A percentile compares a stretch with the other conserved stretches of the same genome.
Conservation (phyloP, 768 basidiomycete species). For the Rhodotorula toruloides region DNA sequence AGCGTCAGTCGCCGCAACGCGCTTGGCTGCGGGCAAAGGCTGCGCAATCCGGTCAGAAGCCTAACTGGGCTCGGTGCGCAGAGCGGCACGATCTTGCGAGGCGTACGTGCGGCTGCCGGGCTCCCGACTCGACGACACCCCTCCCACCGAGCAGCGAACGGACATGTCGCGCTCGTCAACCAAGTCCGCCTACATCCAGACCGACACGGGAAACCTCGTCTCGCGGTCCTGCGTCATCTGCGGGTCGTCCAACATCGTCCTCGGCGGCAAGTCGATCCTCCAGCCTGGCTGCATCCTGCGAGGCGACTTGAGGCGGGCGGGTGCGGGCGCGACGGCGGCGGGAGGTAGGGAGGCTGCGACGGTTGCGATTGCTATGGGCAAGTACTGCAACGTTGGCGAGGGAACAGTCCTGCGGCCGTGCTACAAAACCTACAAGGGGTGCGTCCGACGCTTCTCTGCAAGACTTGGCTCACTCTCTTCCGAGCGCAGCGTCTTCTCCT, state of each 20-base stretch:
- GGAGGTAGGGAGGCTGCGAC: slow-evolving; percentile 44
- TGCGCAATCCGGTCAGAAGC: too few species aligned
- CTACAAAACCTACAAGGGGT: slow-evolving; percentile 51
- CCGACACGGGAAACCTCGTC: slow-evolving; percentile 90
- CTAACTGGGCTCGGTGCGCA: too few species aligned
- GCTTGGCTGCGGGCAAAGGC: too few species aligned
- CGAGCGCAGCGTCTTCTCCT: slow-evolving; percentile 52
- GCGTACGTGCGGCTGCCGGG: too few species aligned
- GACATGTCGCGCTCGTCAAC: slow-evolving; percentile 3
- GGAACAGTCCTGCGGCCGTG: slow-evolving; percentile 67
- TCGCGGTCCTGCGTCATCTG: slow-evolving; percentile 84
- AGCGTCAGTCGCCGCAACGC: too few species aligned
- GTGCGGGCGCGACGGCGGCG: slow-evolving; percentile 65
- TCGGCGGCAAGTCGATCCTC: slow-evolving; percentile 95
- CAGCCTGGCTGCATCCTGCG: slow-evolving; percentile 83
- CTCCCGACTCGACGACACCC: not conserved
- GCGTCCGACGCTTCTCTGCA: too few species aligned
- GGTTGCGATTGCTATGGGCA: slow-evolving; percentile 84
- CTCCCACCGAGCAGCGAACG: not conserved
- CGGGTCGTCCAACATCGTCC: slow-evolving; percentile 92
- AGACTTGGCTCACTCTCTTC: not conserved
- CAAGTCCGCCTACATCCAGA: slow-evolving; percentile 16
- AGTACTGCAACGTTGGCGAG: slow-evolving; percentile 88
- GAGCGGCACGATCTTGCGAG: too few species aligned
- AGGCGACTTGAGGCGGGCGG: slow-evolving; percentile 83